A percentile compares a stretch with the other conserved stretches of the same genome.
These are phyloP conservation scores for Cryomyces minteri DNA, from an alignment of 495 filamentous ascomycete genomes.

Conservation along the genomic window DNA sequence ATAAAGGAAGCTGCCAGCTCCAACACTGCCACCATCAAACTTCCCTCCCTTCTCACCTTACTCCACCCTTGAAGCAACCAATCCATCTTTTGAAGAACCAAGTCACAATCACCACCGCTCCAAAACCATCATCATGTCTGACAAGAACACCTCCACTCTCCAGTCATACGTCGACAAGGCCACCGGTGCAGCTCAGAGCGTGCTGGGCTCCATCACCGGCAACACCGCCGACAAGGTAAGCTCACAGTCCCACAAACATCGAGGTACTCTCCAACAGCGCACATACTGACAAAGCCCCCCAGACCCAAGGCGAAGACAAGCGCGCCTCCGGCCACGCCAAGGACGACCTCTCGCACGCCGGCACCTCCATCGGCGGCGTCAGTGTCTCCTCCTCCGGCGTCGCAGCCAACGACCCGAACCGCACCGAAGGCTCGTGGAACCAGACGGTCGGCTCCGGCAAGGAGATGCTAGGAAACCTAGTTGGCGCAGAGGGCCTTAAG, in stretches of 20 bases:
- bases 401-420: constrained; percentile 54
- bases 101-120: too few relatives aligned
- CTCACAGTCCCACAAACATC: not conserved
- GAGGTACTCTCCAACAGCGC: not conserved
- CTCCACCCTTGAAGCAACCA: too few relatives aligned
- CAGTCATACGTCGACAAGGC: constrained; percentile 25
- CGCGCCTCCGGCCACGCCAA: constrained; percentile 36
- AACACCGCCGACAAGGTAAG: constrained; percentile 44
- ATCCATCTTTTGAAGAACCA: too few relatives aligned
- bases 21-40: too few relatives aligned
- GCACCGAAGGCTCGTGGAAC: constrained; percentile 57
- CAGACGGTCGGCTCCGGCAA: constrained; percentile 77
- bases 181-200: constrained; percentile 51
- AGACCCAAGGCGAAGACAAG: constrained; percentile 13
- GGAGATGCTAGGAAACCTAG: constrained; percentile 55
- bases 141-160: constrained; percentile 13
- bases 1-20: too few relatives aligned
- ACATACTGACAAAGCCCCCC: not conserved
- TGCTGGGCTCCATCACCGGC: constrained; percentile 58
- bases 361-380: constrained; percentile 50
- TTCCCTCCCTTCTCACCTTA: too few relatives aligned
- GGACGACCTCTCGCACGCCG: constrained; percentile 51
- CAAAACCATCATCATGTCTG: constrained; percentile 4
- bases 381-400: constrained; percentile 53
- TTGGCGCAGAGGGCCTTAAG: constrained; percentile 61